Conservation (phyloP, 1,139 yeast genomes). For the Nakaseomyces uthaithaninus region DNA sequence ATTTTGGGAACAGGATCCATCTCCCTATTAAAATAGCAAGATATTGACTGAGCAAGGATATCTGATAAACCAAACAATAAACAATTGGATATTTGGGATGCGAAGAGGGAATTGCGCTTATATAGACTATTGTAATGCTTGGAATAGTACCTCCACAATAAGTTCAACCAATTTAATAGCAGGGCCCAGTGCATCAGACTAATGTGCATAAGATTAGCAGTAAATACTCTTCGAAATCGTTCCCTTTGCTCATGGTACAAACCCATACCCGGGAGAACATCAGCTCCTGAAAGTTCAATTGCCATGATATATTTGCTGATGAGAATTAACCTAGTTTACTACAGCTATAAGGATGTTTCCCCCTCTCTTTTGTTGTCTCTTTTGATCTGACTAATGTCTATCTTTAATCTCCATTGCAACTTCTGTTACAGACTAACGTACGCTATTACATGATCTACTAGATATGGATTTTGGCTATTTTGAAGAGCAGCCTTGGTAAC, state of each 20-base stretch:
- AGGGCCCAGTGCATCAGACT: constrained; percentile 52
- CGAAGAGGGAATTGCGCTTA: constrained; percentile 55
- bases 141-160: constrained; percentile 46
- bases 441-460: too few species aligned
- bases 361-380: too few species aligned
- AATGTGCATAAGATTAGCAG: constrained; percentile 14
- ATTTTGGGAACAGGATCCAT: constrained; percentile 32
- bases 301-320: constrained; percentile 1
- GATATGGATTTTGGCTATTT: too few species aligned
- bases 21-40: constrained; percentile 19
- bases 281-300: neutral
- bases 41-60: constrained; percentile 61
- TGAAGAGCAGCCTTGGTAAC: too few species aligned
- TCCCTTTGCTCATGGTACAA: neutral
- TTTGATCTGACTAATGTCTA: too few species aligned
- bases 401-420: too few species aligned
- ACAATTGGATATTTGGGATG: constrained; percentile 76
- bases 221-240: neutral
- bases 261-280: constrained; percentile 2
- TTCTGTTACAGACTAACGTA: too few species aligned
- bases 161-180: constrained; percentile 40
- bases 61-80: constrained; percentile 84
- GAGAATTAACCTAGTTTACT: too few species aligned
- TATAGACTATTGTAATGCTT: constrained; percentile 54
- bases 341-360: too few species aligned